These are phyloP conservation scores for Saturnispora ahearnii DNA, from an alignment of 805 yeast species.

Conservation along the genomic window DNA sequence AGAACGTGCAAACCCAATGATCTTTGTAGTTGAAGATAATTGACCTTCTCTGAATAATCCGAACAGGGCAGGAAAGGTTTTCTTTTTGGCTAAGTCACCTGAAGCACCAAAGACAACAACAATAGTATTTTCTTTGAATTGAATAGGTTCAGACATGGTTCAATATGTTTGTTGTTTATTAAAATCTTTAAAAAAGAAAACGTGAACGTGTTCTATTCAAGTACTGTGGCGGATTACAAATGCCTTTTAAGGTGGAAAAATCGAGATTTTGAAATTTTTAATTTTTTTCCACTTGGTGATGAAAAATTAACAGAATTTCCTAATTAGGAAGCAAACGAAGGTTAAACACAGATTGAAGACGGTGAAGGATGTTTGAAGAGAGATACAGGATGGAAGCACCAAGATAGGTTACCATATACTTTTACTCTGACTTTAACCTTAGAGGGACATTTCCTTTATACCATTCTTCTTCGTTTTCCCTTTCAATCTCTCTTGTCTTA, in stretches of 20 bases:
- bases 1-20: slow-evolving; percentile 91
- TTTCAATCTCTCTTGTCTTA: no score
- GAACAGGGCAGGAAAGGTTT: slow-evolving; percentile 82
- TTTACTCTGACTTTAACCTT: no score
- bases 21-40: slow-evolving; percentile 58
- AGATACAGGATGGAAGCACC: no score
- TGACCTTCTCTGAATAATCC: slow-evolving; percentile 72
- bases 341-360: no score
- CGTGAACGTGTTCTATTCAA: no score
- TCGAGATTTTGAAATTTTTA: no score
- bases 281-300: not conserved
- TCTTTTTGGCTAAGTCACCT: slow-evolving; percentile 92
- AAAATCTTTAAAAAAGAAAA: not conserved
- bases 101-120: slow-evolving; percentile 90
- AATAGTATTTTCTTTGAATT: slow-evolving; percentile 57
- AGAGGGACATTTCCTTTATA: no score
- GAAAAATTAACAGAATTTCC: not conserved
- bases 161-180: not conserved
- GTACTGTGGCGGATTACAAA: no score
- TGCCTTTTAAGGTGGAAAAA: no score
- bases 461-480: not conserved
- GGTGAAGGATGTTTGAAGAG: no score
- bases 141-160: slow-evolving; percentile 12
- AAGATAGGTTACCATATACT: no score
- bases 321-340: no score